Conservation (phyloP, 1,284 basidiomycete species). For the Boletus hoseneyae region DNA sequence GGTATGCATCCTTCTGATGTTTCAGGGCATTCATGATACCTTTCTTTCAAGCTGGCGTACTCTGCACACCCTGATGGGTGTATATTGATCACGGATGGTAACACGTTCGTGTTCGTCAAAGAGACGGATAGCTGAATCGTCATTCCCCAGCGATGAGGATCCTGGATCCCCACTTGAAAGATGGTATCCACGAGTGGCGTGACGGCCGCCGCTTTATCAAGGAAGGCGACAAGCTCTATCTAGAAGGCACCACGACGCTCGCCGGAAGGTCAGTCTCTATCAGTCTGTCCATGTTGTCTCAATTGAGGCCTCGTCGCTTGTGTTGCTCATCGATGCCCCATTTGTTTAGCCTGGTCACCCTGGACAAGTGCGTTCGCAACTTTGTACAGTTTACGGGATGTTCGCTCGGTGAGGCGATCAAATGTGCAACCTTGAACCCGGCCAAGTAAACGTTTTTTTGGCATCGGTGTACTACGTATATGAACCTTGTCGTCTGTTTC, state of each 20-base stretch:
- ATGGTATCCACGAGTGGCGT: constrained; percentile 87
- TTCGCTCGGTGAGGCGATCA: constrained; percentile 78
- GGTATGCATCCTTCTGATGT: constrained; percentile 39
- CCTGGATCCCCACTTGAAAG: constrained; percentile 78
- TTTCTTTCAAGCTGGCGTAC: constrained; percentile 66
- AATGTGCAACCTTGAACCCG: constrained; percentile 81
- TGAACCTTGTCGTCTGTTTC: not conserved
- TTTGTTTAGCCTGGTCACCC: constrained; percentile 61
- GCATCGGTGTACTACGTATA: not conserved
- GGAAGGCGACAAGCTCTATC: constrained; percentile 74
- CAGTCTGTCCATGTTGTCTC: not conserved
- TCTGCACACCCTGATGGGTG: constrained; percentile 80
- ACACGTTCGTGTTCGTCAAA: constrained; percentile 6
- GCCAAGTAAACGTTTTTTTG: constrained; percentile 51
- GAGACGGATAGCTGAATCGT: constrained; percentile 1
- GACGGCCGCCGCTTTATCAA: constrained; percentile 77
- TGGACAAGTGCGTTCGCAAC: constrained; percentile 83
- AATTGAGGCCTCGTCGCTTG: not conserved
- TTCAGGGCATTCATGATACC: not conserved
- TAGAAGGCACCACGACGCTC: constrained; percentile 83
- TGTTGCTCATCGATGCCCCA: not conserved
- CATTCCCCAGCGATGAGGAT: constrained; percentile 70
- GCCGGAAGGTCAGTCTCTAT: constrained; percentile 61
- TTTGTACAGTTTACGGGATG: constrained; percentile 80
- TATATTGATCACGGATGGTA: constrained; percentile 86